These are phyloP conservation scores for Nosema muscidifuracis DNA, from an alignment of 371 early-diverging fungal species.

Conservation along the genomic window DNA sequence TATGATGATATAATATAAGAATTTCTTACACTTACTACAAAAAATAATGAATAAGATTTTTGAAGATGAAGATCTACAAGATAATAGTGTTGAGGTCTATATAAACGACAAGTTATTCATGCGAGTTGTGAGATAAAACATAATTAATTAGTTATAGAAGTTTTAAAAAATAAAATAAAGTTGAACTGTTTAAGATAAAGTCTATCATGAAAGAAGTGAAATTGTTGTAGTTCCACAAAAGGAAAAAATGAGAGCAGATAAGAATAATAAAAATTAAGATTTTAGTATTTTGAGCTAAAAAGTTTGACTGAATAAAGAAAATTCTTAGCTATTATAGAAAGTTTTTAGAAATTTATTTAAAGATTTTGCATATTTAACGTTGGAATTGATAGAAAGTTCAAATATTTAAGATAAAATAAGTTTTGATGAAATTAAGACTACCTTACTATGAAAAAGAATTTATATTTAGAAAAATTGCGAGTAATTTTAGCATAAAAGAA, in stretches of 20 bases:
- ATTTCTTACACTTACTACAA: too few species aligned
- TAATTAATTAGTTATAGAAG: constrained; percentile 16
- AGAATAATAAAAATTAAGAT: constrained; percentile 21
- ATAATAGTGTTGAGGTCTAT: not conserved
- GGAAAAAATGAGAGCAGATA: not conserved
- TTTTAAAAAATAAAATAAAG: constrained; percentile 15
- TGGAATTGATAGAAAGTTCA: constrained; percentile 1
- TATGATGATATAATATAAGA: too few species aligned
- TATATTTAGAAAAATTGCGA: constrained; percentile 46
- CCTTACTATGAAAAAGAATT: constrained; percentile 39
- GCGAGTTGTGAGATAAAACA: constrained; percentile 19
- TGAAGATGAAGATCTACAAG: constrained; percentile 24
- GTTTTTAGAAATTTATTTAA: constrained; percentile 17
- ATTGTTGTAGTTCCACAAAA: too few species aligned
- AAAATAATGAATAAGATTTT: constrained; percentile 47
- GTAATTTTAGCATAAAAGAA: constrained; percentile 27
- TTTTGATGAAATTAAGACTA: constrained; percentile 4
- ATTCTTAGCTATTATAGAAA: constrained; percentile 14
- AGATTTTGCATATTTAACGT: not conserved
- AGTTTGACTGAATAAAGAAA: not conserved
- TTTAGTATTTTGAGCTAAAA: constrained; percentile 8
- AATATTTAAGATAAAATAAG: constrained; percentile 21
- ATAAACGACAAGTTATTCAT: constrained; percentile 41
- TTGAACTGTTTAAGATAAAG: constrained; percentile 26
- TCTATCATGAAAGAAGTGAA: constrained; percentile 23